Percentiles rank a stretch among this genome's conserved stretches.
Evolutionary conservation across 2,329 filamentous ascomycete genomes (phyloP).

Genomic region (Tolypocladium guangdongense): DNA sequence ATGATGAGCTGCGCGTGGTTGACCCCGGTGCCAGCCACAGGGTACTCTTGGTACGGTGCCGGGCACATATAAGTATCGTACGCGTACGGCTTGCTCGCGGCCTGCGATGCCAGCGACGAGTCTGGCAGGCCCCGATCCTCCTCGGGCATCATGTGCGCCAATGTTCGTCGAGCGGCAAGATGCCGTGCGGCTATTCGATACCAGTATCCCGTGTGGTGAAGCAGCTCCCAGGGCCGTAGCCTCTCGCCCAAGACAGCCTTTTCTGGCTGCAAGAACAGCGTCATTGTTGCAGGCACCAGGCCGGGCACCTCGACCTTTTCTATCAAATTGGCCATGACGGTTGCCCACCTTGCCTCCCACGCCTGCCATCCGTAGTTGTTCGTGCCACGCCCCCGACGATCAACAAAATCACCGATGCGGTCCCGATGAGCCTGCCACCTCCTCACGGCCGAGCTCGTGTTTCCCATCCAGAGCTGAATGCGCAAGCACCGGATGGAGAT

Average conservation of each 20-base stretch:
- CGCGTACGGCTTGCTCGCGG: conserved; percentile 39
- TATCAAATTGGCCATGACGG: conserved; percentile 50
- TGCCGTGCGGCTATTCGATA: conserved; percentile 51
- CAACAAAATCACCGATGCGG: conserved; percentile 64
- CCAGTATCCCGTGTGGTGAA: conserved; percentile 60
- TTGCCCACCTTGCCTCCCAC: conserved; percentile 72
- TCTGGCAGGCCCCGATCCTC: conserved; percentile 44
- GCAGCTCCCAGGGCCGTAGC: conserved; percentile 49
- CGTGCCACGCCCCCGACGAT: conserved; percentile 74
- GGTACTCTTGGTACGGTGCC: conserved; percentile 49
- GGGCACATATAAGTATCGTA: conserved; percentile 60
- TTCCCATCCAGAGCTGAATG: conserved; percentile 69
- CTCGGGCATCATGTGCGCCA: conserved; percentile 47
- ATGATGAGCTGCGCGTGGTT: conserved; percentile 47
- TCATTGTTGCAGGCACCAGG: conserved; percentile 30
- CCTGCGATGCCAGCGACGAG: conserved; percentile 31
- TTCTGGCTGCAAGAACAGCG: conserved; percentile 45
- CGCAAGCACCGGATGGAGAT: conserved; percentile 72
- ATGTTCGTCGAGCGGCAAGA: conserved; percentile 36
- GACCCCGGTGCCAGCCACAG: conserved; percentile 37
- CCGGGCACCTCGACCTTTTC: conserved; percentile 41
- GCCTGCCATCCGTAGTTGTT: conserved; percentile 88
- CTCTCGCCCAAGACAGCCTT: conserved; percentile 47
- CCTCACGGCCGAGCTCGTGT: conserved; percentile 68
- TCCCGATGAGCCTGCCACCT: conserved; percentile 71